Evolutionary conservation across 257 asterid genomes (phyloP).

Genomic region (Solanum peruvianum): DNA sequence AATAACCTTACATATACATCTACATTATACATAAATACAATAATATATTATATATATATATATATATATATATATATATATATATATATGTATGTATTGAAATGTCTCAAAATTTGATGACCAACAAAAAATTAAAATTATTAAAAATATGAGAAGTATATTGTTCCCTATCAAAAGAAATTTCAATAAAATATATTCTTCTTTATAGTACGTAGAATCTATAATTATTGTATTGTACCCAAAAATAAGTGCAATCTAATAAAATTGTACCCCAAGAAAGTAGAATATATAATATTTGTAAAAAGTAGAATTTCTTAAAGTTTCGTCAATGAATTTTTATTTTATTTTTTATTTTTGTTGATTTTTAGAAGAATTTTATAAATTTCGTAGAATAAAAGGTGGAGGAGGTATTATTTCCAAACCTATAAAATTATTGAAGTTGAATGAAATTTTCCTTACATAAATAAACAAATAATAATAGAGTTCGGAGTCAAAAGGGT

Average conservation of each 20-base stretch:
- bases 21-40: too few relatives aligned
- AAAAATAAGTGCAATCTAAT: neutral
- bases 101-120: neutral
- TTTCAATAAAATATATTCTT: neutral
- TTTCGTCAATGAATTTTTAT: too few relatives aligned
- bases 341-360: neutral
- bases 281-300: neutral
- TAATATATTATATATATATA: too few relatives aligned
- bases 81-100: too few relatives aligned
- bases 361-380: neutral
- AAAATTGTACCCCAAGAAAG: neutral
- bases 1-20: too few relatives aligned
- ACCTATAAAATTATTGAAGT: neutral
- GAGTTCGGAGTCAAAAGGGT: too few relatives aligned
- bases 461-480: neutral
- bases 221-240: neutral
- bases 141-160: neutral
- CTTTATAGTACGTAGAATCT: neutral
- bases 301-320: neutral
- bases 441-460: neutral
- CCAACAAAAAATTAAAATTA: neutral
- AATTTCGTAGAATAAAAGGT: neutral
- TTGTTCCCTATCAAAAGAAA: neutral
- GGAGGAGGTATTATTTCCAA: neutral
- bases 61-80: too few relatives aligned